Percentiles rank a stretch among this genome's conserved stretches.
These are phyloP conservation scores for Aspergillus nidulans DNA, from an alignment of 495 filamentous ascomycete species.

Conservation along the genomic window DNA sequence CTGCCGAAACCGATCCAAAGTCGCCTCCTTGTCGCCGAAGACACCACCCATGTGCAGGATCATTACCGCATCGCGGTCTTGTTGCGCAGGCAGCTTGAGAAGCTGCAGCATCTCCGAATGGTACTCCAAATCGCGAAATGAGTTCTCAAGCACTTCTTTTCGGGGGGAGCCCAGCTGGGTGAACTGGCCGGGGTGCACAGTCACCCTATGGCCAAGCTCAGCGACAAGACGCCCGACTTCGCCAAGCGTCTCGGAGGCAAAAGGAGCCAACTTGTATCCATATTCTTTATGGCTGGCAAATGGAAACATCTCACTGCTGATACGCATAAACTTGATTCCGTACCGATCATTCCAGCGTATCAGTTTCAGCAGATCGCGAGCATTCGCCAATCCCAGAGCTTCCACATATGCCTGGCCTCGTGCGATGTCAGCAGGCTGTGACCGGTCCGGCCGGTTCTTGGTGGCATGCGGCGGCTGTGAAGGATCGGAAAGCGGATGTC, in stretches of 20 bases:
- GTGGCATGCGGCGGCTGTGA: slow-evolving; percentile 70
- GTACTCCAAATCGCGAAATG: slow-evolving; percentile 81
- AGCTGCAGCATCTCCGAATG: slow-evolving; percentile 82
- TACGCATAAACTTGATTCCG: slow-evolving; percentile 85
- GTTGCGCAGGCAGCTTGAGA: slow-evolving; percentile 72
- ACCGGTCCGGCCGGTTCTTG: slow-evolving; percentile 77
- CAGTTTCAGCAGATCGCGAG: slow-evolving; percentile 77
- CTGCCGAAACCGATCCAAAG: slow-evolving; percentile 72
- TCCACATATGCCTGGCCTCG: slow-evolving; percentile 71
- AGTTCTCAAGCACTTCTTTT: slow-evolving; percentile 65
- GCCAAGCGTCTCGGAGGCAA: slow-evolving; percentile 73
- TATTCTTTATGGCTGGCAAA: slow-evolving; percentile 86
- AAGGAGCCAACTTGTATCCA: slow-evolving; percentile 82
- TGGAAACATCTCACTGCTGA: slow-evolving; percentile 95
- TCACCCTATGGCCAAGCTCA: slow-evolving; percentile 79
- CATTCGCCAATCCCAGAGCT: slow-evolving; percentile 74
- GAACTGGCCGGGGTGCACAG: slow-evolving; percentile 89
- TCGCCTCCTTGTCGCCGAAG: slow-evolving; percentile 82
- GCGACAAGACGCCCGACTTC: slow-evolving; percentile 75
- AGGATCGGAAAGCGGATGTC: slow-evolving; percentile 72
- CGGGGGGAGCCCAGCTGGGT: slow-evolving; percentile 85
- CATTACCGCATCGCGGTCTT: slow-evolving; percentile 87
- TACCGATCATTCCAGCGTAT: slow-evolving; percentile 91
- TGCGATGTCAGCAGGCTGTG: slow-evolving; percentile 55
- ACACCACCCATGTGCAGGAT: slow-evolving; percentile 92